phyloP scores from a whole-genome alignment of 2,329 filamentous ascomycete species.

The Allantophomopsis cytisporea region DNA sequence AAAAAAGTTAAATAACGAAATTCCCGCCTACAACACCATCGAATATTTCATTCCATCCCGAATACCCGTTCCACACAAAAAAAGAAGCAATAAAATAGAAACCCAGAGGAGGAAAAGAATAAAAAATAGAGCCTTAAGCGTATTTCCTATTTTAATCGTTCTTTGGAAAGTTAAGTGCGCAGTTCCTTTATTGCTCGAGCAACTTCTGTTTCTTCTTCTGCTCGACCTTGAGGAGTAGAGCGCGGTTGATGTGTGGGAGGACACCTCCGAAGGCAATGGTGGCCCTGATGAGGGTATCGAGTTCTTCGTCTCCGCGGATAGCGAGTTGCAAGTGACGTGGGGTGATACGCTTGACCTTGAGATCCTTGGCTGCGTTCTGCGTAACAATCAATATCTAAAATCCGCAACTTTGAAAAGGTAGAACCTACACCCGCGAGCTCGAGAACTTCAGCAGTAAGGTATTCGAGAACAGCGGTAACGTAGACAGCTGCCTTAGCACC shows the following conservation, averaged over 20 bases:
- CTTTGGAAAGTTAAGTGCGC: too few relatives aligned
- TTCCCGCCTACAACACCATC: constrained; percentile 2
- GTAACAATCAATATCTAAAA: constrained; percentile 6
- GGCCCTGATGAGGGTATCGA: constrained; percentile 92
- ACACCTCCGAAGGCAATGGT: constrained; percentile 99
- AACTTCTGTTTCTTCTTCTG: constrained; percentile 83
- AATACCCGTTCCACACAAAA: neutral
- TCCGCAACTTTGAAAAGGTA: constrained; percentile 2
- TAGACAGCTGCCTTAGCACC: constrained; percentile 98
- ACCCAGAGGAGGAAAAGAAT: neutral
- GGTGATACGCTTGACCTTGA: constrained; percentile 99
- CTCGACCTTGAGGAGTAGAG: constrained; percentile 87
- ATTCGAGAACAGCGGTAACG: constrained; percentile 94
- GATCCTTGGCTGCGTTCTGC: constrained; percentile 93
- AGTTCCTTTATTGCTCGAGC: constrained; percentile 19
- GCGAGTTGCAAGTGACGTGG: constrained; percentile 95
- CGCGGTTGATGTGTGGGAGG: constrained; percentile 96
- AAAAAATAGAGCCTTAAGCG: neutral
- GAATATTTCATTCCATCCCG: constrained; percentile 1
- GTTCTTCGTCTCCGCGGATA: constrained; percentile 95
- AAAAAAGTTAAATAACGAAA: neutral
- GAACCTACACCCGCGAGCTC: constrained; percentile 77
- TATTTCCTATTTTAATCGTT: too few relatives aligned
- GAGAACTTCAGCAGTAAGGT: constrained; percentile 93
- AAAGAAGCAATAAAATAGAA: too few relatives aligned